Conservation (phyloP, 2,329 filamentous ascomycete species). For the Aspergillus candidus region DNA sequence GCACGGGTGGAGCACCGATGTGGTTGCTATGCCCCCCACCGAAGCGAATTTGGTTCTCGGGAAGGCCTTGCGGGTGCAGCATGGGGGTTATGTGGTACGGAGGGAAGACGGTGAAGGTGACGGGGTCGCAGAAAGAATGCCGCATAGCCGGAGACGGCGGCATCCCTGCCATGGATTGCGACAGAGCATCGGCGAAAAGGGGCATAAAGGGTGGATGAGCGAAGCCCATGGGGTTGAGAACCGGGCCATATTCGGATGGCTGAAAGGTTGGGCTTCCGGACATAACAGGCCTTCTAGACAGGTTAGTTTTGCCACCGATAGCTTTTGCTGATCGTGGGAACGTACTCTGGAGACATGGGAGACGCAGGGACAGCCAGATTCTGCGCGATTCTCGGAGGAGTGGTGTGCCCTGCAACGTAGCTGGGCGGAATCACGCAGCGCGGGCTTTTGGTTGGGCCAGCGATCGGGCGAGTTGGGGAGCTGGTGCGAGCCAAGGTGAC, state of each 20-base stretch:
- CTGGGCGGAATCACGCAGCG: slow-evolving; percentile 20
- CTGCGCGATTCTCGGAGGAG: slow-evolving; percentile 24
- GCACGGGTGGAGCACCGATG: slow-evolving; percentile 1
- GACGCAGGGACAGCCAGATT: slow-evolving; percentile 29
- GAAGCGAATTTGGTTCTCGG: not conserved
- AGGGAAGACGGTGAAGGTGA: slow-evolving; percentile 22
- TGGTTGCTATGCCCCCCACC: not conserved
- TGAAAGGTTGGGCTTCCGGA: slow-evolving; percentile 17
- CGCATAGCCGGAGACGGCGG: slow-evolving; percentile 27
- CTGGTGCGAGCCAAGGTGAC: slow-evolving; percentile 38
- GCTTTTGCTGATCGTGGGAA: not conserved
- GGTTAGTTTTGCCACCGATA: slow-evolving; percentile 1
- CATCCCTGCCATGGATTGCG: slow-evolving; percentile 18
- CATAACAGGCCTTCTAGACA: slow-evolving; percentile 16
- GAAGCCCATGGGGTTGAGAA: slow-evolving; percentile 20
- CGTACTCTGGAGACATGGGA: slow-evolving; percentile 34
- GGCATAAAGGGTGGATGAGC: slow-evolving; percentile 22
- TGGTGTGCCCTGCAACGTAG: slow-evolving; percentile 29
- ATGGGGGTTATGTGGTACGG: slow-evolving; percentile 22
- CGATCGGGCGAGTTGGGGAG: slow-evolving; percentile 37
- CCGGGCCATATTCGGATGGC: slow-evolving; percentile 22
- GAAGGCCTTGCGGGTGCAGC: slow-evolving; percentile 1
- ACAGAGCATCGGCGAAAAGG: slow-evolving; percentile 22
- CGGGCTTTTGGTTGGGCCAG: slow-evolving; percentile 38
- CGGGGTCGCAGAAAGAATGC: slow-evolving; percentile 23